Conservation (phyloP, 768 basidiomycete species). For the Suillus lakei region DNA sequence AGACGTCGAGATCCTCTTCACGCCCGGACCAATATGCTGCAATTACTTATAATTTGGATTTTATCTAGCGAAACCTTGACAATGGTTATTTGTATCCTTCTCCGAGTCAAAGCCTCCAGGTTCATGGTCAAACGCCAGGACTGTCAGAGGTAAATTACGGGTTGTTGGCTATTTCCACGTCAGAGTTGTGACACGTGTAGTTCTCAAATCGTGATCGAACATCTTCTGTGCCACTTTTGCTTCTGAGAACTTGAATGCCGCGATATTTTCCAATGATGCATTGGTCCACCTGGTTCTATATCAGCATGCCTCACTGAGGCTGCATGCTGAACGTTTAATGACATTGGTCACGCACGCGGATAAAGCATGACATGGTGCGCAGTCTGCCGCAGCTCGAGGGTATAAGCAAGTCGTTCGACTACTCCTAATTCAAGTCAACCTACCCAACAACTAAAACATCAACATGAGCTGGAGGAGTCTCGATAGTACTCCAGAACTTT, state of each 20-base stretch:
- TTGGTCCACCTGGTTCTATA: neutral
- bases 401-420: neutral
- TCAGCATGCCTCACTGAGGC: neutral
- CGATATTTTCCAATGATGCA: neutral
- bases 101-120: neutral
- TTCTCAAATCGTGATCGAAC: neutral
- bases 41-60: neutral
- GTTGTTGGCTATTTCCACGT: neutral
- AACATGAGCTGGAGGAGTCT: slow-evolving; percentile 14
- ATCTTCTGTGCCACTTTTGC: neutral
- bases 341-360: neutral
- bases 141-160: neutral
- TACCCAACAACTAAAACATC: neutral
- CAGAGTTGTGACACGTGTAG: neutral
- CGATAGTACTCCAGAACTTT: slow-evolving; percentile 7
- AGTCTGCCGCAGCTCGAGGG: neutral
- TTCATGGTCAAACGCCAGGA: neutral
- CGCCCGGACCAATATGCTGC: neutral
- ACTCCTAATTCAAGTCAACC: neutral
- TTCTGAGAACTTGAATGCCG: neutral
- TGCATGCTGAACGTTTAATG: neutral
- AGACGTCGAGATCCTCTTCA: neutral
- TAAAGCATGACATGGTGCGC: neutral
- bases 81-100: neutral
- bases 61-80: neutral